Conservation (phyloP, 108 stramenopile genomes). For the Fragilaria radians region DNA sequence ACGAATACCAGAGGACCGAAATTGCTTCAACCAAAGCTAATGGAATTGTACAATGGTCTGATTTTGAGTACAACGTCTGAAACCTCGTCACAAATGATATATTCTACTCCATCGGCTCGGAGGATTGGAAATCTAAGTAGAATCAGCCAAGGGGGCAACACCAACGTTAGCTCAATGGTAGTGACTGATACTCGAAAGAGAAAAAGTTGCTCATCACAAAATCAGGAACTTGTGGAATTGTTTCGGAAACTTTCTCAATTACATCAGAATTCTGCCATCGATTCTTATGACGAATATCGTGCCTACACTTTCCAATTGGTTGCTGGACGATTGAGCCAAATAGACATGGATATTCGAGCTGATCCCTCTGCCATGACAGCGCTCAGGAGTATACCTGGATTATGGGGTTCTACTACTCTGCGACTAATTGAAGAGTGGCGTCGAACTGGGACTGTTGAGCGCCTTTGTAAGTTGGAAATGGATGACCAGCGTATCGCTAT, state of each 20-base stretch:
- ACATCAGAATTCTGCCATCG: constrained; percentile 16
- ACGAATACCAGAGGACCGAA: neutral
- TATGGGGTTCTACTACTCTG: constrained; percentile 25
- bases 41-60: neutral
- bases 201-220: no score
- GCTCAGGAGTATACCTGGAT: constrained; percentile 22
- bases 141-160: neutral
- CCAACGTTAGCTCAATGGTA: neutral
- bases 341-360: constrained; percentile 39
- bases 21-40: neutral
- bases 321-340: constrained; percentile 26
- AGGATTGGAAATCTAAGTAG: neutral
- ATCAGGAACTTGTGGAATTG: constrained; percentile 11
- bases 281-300: constrained; percentile 22
- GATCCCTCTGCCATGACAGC: constrained; percentile 12
- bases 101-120: no score
- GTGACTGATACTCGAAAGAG: neutral
- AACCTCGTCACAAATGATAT: no score
- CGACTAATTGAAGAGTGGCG: constrained; percentile 26
- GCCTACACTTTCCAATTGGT: constrained; percentile 30
- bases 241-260: constrained; percentile 21
- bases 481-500: constrained; percentile 34
- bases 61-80: neutral
- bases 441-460: constrained; percentile 5
- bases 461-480: constrained; percentile 12